These are phyloP conservation scores for Fusarium tjaetaba DNA, from an alignment of 2,329 filamentous ascomycete species.

Conservation along the genomic window DNA sequence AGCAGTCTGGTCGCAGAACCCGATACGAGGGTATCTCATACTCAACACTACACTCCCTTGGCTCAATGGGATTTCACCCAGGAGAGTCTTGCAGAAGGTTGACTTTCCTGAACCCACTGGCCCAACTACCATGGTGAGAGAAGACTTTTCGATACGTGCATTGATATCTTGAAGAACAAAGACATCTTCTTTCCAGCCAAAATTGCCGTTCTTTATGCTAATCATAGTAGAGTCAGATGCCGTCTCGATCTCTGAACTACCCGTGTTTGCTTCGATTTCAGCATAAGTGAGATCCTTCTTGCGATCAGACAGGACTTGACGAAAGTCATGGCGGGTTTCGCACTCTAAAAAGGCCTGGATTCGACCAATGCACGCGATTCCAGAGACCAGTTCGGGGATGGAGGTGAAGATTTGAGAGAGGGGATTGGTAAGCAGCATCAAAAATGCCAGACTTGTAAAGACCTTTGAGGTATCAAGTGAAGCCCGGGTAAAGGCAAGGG, in stretches of 20 bases:
- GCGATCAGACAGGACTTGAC: background rate
- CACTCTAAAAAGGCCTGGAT: slow-evolving; percentile 4
- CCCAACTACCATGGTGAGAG: slow-evolving; percentile 50
- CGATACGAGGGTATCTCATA: slow-evolving; percentile 32
- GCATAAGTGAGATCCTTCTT: background rate
- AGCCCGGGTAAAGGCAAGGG: slow-evolving; percentile 44
- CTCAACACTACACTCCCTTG: slow-evolving; percentile 23
- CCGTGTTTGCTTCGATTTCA: background rate
- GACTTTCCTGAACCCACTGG: slow-evolving; percentile 51
- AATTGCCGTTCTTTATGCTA: slow-evolving; percentile 12
- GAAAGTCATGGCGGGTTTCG: background rate
- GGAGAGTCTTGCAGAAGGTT: slow-evolving; percentile 50
- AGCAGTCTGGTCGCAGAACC: slow-evolving; percentile 47
- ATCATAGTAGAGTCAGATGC: background rate
- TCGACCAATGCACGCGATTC: background rate
- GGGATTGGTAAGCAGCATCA: background rate
- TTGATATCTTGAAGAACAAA: slow-evolving; percentile 31
- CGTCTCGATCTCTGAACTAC: too few species aligned
- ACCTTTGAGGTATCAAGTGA: slow-evolving; percentile 42
- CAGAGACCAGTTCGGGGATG: slow-evolving; percentile 1
- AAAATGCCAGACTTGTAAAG: slow-evolving; percentile 42
- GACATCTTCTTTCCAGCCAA: slow-evolving; percentile 40
- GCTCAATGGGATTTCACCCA: slow-evolving; percentile 41
- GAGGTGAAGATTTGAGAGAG: slow-evolving; percentile 3
- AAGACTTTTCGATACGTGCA: slow-evolving; percentile 4